phyloP scores from a whole-genome alignment of 495 filamentous ascomycete genomes.

The Immersiella caudata region DNA sequence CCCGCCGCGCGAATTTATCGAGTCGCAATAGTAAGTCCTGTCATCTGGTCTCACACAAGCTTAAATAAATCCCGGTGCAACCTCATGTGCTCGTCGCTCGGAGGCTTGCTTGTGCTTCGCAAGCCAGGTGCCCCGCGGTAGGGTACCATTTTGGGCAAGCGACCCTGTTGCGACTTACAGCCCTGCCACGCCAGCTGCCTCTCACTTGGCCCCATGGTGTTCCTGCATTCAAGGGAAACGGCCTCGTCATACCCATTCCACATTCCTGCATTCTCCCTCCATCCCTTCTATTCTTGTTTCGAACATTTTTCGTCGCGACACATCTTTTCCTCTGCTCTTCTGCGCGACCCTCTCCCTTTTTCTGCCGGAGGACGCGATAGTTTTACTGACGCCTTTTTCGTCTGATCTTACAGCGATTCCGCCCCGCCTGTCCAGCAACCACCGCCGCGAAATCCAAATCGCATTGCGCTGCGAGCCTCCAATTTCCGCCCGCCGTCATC shows the following conservation, averaged over 20 bases:
- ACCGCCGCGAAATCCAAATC: constrained; percentile 38
- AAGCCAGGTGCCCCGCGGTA: constrained; percentile 14
- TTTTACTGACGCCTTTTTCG: constrained; percentile 7
- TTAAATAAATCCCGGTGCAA: background rate
- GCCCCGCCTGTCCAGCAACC: constrained; percentile 40
- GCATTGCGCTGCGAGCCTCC: constrained; percentile 37
- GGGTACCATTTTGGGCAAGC: constrained; percentile 10
- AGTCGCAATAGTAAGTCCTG: constrained; percentile 35
- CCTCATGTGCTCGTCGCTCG: background rate
- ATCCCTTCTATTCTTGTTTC: background rate
- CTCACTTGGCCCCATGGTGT: constrained; percentile 12
- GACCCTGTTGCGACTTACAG: constrained; percentile 14
- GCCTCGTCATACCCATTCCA: constrained; percentile 4
- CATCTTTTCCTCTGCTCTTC: background rate
- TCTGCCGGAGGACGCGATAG: background rate
- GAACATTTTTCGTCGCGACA: background rate
- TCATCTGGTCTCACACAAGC: background rate
- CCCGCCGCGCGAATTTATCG: constrained; percentile 36
- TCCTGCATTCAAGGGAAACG: constrained; percentile 14
- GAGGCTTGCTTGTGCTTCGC: background rate
- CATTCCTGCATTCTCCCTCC: constrained; percentile 1
- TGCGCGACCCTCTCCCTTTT: background rate
- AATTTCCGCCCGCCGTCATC: constrained; percentile 44
- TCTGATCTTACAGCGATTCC: constrained; percentile 29
- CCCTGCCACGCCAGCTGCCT: too few relatives aligned